phyloP scores from a whole-genome alignment of 2,329 filamentous ascomycete species.

The Penicillium sclerotigenum region DNA sequence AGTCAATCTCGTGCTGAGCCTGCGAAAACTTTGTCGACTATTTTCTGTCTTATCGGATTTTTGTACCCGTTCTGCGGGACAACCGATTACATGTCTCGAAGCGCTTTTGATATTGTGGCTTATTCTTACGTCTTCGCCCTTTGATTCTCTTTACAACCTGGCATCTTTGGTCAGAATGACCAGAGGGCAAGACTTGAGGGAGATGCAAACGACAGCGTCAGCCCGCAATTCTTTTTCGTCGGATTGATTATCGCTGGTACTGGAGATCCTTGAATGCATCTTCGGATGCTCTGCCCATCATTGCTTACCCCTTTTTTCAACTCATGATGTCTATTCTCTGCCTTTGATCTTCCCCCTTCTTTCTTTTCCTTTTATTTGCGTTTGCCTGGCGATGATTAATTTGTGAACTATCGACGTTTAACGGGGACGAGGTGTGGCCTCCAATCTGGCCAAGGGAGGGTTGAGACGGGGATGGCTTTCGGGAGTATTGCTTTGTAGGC shows the following conservation, averaged over 20 bases:
- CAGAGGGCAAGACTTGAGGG: conserved; percentile 28
- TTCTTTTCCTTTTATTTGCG: conserved; percentile 11
- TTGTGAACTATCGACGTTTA: conserved; percentile 29
- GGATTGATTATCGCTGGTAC: conserved; percentile 19
- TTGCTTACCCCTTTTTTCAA: conserved; percentile 8
- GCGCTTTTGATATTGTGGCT: conserved; percentile 35
- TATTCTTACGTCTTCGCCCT: conserved; percentile 31
- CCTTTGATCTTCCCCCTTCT: conserved; percentile 10
- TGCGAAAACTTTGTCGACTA: conserved; percentile 11
- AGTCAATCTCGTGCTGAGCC: conserved; percentile 11
- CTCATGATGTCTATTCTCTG: conserved; percentile 6
- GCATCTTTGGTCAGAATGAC: conserved; percentile 11
- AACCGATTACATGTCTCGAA: conserved; percentile 29
- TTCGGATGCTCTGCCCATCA: conserved; percentile 16
- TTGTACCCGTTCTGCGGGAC: conserved; percentile 19
- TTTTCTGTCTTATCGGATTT: conserved; percentile 12
- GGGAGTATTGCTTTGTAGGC: conserved; percentile 12
- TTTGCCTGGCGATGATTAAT: conserved; percentile 14
- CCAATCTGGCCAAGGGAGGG: conserved; percentile 14
- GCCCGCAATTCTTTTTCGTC: conserved; percentile 18
- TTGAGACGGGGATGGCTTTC: conserved; percentile 17
- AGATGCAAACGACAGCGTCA: conserved; percentile 34
- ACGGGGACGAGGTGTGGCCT: conserved; percentile 30
- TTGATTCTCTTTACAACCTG: conserved; percentile 22
- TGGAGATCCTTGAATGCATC: conserved; percentile 19